Evolutionary conservation across 305 asterid species (phyloP).

Genomic region (Ilex paraguariensis): DNA sequence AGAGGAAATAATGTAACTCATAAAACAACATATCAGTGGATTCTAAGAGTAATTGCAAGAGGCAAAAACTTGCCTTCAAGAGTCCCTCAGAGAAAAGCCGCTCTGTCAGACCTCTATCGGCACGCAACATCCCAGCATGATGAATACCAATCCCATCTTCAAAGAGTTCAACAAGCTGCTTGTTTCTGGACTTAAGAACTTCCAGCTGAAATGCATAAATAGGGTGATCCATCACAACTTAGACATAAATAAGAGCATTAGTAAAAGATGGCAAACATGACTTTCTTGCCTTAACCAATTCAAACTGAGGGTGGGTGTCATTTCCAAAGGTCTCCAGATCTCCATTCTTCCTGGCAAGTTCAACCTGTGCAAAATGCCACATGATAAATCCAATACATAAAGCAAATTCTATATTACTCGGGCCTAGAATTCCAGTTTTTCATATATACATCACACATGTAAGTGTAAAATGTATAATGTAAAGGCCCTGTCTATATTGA

Average conservation of each 20-base stretch:
- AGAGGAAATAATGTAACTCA: background rate
- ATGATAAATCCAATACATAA: conserved; percentile 1
- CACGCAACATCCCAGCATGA: conserved; percentile 99
- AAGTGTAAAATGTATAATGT: background rate
- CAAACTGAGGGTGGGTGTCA: conserved; percentile 85
- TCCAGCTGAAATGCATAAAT: conserved; percentile 60
- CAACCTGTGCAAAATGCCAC: conserved; percentile 52
- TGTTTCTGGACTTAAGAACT: conserved; percentile 92
- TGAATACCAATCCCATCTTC: conserved; percentile 91
- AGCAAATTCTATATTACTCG: background rate
- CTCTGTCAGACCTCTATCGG: conserved; percentile 93
- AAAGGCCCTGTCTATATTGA: background rate
- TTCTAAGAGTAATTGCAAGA: conserved; percentile 1
- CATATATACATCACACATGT: background rate
- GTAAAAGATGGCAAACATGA: conserved; percentile 1
- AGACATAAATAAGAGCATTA: background rate
- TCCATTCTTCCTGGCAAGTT: conserved; percentile 54
- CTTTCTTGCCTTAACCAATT: conserved; percentile 63
- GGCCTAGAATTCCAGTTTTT: background rate
- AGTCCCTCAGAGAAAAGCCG: conserved; percentile 96
- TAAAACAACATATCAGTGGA: too few species aligned
- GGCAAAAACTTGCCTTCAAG: conserved; percentile 42
- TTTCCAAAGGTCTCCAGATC: conserved; percentile 63
- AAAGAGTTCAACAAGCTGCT: conserved; percentile 78
- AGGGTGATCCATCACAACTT: conserved; percentile 12